Conservation (phyloP, 2,329 filamentous ascomycete genomes). For the Penicillium paneum region DNA sequence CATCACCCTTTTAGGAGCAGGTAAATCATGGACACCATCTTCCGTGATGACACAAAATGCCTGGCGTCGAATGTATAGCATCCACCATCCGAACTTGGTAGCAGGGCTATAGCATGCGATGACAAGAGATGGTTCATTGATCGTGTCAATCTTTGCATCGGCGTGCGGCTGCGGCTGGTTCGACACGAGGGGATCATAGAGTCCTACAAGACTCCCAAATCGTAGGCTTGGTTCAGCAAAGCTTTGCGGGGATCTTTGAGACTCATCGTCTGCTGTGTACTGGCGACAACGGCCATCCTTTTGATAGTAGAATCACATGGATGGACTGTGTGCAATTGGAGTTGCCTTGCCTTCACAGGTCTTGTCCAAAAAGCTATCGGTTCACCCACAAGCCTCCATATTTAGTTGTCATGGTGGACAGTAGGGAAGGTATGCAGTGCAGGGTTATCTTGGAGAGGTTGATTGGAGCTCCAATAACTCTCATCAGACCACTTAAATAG, state of each 20-base stretch:
- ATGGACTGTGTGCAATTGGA: constrained; percentile 51
- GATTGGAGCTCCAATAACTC: constrained; percentile 29
- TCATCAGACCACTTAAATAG: constrained; percentile 47
- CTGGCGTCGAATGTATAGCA: constrained; percentile 71
- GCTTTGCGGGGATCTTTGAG: constrained; percentile 41
- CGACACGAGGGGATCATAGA: constrained; percentile 62
- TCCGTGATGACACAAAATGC: constrained; percentile 84
- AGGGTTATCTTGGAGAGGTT: constrained; percentile 22
- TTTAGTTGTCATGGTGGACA: constrained; percentile 42
- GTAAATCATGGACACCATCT: constrained; percentile 83
- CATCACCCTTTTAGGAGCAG: constrained; percentile 74
- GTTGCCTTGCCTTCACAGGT: constrained; percentile 26
- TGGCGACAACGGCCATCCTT: constrained; percentile 66
- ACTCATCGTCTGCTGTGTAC: too few species aligned
- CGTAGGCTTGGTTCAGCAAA: constrained; percentile 54
- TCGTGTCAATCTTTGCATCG: constrained; percentile 57
- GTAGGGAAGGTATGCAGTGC: constrained; percentile 51
- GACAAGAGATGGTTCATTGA: constrained; percentile 74
- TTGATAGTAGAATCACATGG: constrained; percentile 65
- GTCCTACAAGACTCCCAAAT: constrained; percentile 58
- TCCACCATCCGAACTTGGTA: constrained; percentile 92
- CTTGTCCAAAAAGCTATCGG: constrained; percentile 54
- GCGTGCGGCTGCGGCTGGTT: constrained; percentile 56
- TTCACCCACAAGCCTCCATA: constrained; percentile 60
- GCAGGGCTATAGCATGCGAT: constrained; percentile 80